A percentile compares a stretch with the other conserved stretches of the same genome.
Evolutionary conservation across 148 eudicot species (phyloP).

Genomic region (Chenopodium formosanum): DNA sequence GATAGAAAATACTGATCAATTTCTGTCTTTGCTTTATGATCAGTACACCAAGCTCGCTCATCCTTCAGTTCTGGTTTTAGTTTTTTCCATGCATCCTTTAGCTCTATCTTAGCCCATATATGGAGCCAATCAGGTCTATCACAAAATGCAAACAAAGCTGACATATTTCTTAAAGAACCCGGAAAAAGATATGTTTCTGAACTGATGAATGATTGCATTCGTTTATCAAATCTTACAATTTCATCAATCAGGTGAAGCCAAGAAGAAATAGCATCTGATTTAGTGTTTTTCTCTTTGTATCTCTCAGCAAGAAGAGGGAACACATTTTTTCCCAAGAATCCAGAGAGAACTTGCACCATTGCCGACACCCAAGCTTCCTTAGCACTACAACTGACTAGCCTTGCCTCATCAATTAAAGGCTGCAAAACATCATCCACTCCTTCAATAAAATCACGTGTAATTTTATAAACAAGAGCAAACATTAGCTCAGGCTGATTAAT

Average conservation of each 20-base stretch:
- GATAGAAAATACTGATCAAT: conserved; percentile 33
- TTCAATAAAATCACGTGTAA: conserved; percentile 44
- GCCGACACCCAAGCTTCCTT: conserved; percentile 58
- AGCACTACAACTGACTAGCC: conserved; percentile 48
- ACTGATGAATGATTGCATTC: conserved; percentile 36
- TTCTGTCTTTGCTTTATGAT: conserved; percentile 20
- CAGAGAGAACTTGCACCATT: conserved; percentile 43
- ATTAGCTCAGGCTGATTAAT: conserved; percentile 45
- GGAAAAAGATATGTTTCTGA: conserved; percentile 38
- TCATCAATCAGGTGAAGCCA: conserved; percentile 55
- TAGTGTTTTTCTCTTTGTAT: conserved; percentile 35
- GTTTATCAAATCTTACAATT: conserved; percentile 45
- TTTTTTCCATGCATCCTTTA: conserved; percentile 49
- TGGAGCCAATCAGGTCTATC: conserved; percentile 52
- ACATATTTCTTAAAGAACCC: conserved; percentile 29
- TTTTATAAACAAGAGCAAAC: conserved; percentile 47
- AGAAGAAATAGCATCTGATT: conserved; percentile 34
- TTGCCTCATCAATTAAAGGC: conserved; percentile 56
- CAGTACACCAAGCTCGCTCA: conserved; percentile 40
- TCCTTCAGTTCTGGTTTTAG: conserved; percentile 42
- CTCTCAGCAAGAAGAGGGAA: conserved; percentile 38
- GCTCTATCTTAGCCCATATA: conserved; percentile 51
- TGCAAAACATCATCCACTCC: conserved; percentile 56
- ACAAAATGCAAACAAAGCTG: conserved; percentile 43
- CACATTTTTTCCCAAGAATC: conserved; percentile 38